These are phyloP conservation scores for Backusella liffmaniae DNA, from an alignment of 192 early-diverging fungal species.

Conservation along the genomic window DNA sequence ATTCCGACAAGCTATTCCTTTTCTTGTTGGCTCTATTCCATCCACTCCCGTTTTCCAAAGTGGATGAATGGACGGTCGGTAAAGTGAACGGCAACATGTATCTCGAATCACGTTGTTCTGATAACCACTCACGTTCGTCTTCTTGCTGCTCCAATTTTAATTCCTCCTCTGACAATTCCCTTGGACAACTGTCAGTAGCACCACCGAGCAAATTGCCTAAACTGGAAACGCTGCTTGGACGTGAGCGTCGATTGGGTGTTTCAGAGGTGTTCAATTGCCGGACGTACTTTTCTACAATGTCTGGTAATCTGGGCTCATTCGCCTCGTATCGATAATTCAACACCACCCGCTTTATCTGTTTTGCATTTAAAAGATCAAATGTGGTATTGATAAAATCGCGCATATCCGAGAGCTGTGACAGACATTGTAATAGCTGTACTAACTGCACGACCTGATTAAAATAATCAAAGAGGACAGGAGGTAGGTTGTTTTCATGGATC, in stretches of 20 bases:
- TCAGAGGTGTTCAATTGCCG: slow-evolving; percentile 49
- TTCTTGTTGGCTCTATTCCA: neutral
- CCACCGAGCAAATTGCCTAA: neutral
- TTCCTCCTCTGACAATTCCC: neutral
- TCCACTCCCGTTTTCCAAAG: neutral
- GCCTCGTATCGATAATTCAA: slow-evolving; percentile 88
- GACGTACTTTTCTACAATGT: slow-evolving; percentile 78
- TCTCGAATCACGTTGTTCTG: slow-evolving; percentile 51
- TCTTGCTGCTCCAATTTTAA: slow-evolving; percentile 35
- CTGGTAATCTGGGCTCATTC: slow-evolving; percentile 66
- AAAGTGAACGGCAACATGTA: slow-evolving; percentile 61
- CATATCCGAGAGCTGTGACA: slow-evolving; percentile 74
- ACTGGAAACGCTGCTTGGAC: slow-evolving; percentile 17
- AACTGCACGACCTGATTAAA: slow-evolving; percentile 78
- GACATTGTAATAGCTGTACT: slow-evolving; percentile 78
- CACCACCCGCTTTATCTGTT: slow-evolving; percentile 73
- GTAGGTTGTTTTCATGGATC: slow-evolving; percentile 64
- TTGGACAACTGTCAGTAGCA: neutral
- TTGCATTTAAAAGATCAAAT: slow-evolving; percentile 64
- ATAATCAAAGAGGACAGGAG: slow-evolving; percentile 36
- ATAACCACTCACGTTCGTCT: slow-evolving; percentile 45
- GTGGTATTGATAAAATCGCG: slow-evolving; percentile 73
- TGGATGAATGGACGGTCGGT: slow-evolving; percentile 43
- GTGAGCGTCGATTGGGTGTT: neutral
- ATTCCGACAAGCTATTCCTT: neutral